Percentiles rank a stretch among this genome's conserved stretches.
Evolutionary conservation across 139 green algal genomes (phyloP).

Genomic region (Chlorella sp.): DNA sequence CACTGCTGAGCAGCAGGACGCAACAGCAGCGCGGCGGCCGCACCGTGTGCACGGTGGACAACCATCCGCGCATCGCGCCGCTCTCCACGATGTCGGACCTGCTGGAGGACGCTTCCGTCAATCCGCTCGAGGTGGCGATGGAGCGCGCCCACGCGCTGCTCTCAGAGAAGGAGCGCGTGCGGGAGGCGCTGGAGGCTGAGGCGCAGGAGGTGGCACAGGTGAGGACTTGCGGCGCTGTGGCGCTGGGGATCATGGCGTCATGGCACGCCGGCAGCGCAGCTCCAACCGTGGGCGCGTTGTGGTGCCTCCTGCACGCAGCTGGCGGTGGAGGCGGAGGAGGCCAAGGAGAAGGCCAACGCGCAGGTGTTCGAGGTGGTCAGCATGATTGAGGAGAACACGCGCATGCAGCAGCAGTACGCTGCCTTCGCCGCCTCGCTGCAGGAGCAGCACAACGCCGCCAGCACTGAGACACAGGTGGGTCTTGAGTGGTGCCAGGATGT

Average conservation of each 20-base stretch:
- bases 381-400: slow-evolving; percentile 21
- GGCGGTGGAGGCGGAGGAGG: slow-evolving; percentile 38
- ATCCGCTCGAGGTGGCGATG: slow-evolving; percentile 2
- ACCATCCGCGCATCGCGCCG: background rate
- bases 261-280: background rate
- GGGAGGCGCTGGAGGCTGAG: slow-evolving; percentile 49
- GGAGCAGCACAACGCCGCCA: background rate
- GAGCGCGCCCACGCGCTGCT: slow-evolving; percentile 4
- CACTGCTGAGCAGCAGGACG: too few species aligned
- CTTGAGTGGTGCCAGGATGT: too few species aligned
- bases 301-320: slow-evolving; percentile 45
- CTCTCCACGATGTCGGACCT: background rate
- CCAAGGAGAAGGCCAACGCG: slow-evolving; percentile 25
- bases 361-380: slow-evolving; percentile 32
- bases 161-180: slow-evolving; percentile 23
- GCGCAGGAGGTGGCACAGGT: slow-evolving; percentile 39
- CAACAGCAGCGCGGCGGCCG: too few species aligned
- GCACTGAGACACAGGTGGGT: background rate
- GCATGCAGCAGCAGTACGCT: slow-evolving; percentile 20
- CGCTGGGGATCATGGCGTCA: background rate
- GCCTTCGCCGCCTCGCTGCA: background rate
- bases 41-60: too few species aligned
- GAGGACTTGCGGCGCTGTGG: background rate
- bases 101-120: background rate
- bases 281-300: background rate